Evolutionary conservation across 768 basidiomycete genomes (phyloP), one percentile per base, ranked within the genome.

Genomic region (Mycena polygramma): DNA sequence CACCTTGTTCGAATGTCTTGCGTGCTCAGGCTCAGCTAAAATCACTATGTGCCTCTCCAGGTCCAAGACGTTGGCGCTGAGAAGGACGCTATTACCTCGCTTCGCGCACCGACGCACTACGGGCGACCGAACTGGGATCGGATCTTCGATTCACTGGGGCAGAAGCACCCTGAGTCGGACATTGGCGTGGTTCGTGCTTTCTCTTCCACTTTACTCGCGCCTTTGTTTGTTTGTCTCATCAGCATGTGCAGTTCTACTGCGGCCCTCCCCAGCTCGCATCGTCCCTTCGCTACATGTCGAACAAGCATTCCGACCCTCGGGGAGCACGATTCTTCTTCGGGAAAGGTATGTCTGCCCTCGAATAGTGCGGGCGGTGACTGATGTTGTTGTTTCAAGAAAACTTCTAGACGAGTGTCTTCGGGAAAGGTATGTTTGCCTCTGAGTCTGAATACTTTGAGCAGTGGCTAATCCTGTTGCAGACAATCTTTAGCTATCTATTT

Each of bases 11-110:
- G 5, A 36, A 48, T 9, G 3, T 30, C 30, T 30, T 30, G 51
- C 36, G 37, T 4, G 20, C 36, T 55, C 5, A 8, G 62, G 52
- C 0, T 53, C 58, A 35, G 62, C 51, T 62, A 26, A 57, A 5
- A 55, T 15, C 9, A 0, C 67, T 58, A 6, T 30, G 30, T 30
- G n/a, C 39, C 11, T 66, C 45, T 39, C 15, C 55, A 91, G 89
- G 86, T 93, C 9, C 93, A 95, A 76, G 96, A 97, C 74, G 96
- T 98, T 45, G 97, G 97, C 60, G 93, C 94, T 2, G 94, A 97
- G 70, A 92, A 91, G 81, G 97, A 98, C 75, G 92, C 96, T 4
- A 93, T 98, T 78, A 97, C 96, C 5, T 87, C 91, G 1, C 84
- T 98, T 14, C 88, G 95, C 24, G 92, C 97, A 0, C 97, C 97